Conservation (phyloP, 2,329 filamentous ascomycete genomes). For the Diaporthe longicolla region DNA sequence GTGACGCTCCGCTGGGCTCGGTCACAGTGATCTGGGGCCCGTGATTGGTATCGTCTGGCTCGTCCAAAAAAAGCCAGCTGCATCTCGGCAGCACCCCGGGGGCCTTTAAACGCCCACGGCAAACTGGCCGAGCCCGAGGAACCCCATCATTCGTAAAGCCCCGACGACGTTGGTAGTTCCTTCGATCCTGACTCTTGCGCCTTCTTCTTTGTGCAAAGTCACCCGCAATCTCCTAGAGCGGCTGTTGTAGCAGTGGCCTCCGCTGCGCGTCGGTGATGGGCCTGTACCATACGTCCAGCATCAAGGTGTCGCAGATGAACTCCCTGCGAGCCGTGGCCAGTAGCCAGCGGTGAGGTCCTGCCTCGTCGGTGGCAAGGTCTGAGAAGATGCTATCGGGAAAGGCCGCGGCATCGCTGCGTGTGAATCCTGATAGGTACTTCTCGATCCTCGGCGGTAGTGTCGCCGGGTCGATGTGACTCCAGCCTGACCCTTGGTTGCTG, state of each 20-base stretch:
- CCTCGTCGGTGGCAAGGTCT: background rate
- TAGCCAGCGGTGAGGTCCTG: constrained; percentile 36
- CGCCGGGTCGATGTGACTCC: constrained; percentile 3
- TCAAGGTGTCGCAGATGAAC: constrained; percentile 28
- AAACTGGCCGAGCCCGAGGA: background rate
- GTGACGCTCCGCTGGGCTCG: constrained; percentile 9
- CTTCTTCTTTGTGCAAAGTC: background rate
- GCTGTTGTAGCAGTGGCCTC: constrained; percentile 4
- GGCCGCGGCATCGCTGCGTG: background rate
- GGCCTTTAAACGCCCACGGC: background rate
- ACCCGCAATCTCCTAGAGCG: constrained; percentile 22
- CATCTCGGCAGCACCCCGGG: constrained; percentile 15
- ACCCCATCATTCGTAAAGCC: background rate
- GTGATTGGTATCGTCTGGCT: constrained; percentile 35
- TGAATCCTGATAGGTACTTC: constrained; percentile 32
- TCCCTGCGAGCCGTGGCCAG: constrained; percentile 31
- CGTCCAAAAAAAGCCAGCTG: constrained; percentile 24
- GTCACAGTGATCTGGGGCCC: constrained; percentile 40
- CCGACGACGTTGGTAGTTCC: background rate
- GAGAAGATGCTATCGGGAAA: background rate
- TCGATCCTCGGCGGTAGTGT: constrained; percentile 19
- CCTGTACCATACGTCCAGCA: constrained; percentile 28
- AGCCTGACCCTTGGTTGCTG: background rate
- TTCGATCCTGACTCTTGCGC: background rate
- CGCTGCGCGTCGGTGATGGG: background rate